Conservation (phyloP, 2,329 filamentous ascomycete genomes). For the Ascochyta lentis region DNA sequence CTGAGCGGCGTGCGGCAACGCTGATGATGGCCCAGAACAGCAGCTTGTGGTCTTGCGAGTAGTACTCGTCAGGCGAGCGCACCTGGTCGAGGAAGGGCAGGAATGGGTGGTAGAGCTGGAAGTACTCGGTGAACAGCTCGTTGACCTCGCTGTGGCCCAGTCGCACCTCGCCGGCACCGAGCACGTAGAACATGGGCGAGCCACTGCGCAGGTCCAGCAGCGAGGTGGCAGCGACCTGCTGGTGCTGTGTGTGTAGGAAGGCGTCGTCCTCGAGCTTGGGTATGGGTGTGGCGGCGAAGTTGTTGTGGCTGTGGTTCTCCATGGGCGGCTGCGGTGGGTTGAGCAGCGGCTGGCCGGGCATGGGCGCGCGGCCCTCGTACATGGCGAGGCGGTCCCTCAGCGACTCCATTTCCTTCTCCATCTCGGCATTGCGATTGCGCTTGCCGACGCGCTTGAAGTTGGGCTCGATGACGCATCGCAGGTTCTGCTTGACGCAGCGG, state of each 20-base stretch:
- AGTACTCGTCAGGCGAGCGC: conserved; percentile 72
- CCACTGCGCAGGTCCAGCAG: conserved; percentile 53
- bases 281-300: conserved; percentile 28
- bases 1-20: conserved; percentile 75
- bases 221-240: conserved; percentile 48
- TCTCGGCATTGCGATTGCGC: conserved; percentile 81
- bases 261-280: conserved; percentile 44
- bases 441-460: conserved; percentile 88
- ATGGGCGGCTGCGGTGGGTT: conserved; percentile 33
- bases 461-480: conserved; percentile 85
- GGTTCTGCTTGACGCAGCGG: conserved; percentile 78
- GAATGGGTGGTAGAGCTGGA: conserved; percentile 77
- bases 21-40: conserved; percentile 86
- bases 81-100: conserved; percentile 74
- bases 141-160: conserved; percentile 53
- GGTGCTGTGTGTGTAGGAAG: conserved; percentile 45
- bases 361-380: conserved; percentile 60
- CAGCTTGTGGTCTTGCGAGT: conserved; percentile 77
- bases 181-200: conserved; percentile 65
- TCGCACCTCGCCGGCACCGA: conserved; percentile 56
- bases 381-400: conserved; percentile 65
- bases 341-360: conserved; percentile 32
- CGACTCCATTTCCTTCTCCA: conserved; percentile 79
- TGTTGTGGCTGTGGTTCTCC: conserved; percentile 29
- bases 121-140: conserved; percentile 76